Evolutionary conservation across 805 yeast genomes (phyloP), one percentile per base, ranked within the genome.

Genomic region (Candida verbasci): DNA sequence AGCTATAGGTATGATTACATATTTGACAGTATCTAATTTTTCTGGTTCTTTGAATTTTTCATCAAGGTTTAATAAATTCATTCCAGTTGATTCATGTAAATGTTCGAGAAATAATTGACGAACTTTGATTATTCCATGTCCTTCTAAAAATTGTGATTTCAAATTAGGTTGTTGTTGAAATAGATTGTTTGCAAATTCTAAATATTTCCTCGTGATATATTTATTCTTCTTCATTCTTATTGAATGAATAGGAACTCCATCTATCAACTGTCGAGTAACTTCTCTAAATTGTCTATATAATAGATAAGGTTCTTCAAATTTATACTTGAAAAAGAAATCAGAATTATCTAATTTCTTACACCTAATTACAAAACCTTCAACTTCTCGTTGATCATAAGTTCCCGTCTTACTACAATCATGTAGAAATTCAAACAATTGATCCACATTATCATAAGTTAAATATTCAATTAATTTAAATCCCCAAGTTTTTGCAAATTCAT

Each of bases 341-440:
- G 44, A 40, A 3, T 37, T 27, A 8, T 33, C 29, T n/a, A n/a
- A n/a, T 4, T 17, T n/a, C 6, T 71, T 68, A 48, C 89, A 77
- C 38, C 98, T 70, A 3, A 93, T 69, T 1, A 93, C 99, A 64
- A 91, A 93, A 0, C 99, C 99, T 61, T 93, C 99, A 6, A 86
- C 73, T 45, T 87, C 96, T 25, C 69, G 63, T 1, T 75, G 79
- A 1, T 83, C 62, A 58, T 78, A 87, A 1, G 78, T 69, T 0
- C 97, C 97, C 0, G 82, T 75, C 38, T 69, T 59, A 0, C 82
- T 72, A 38, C 80, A 70, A 1, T 65, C 63, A 3, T 78, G 73
- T 17, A 89, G 57, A 46, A 81, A 82, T 1, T 38, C 38, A 44
- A 70, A 58, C 16, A 87, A 58, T 1, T 63, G 59, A 0, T 51